Evolutionary conservation across 1,284 basidiomycete species (phyloP), one percentile per base, ranked within the genome.

Genomic region (Apiotrichum akiyoshidainum): DNA sequence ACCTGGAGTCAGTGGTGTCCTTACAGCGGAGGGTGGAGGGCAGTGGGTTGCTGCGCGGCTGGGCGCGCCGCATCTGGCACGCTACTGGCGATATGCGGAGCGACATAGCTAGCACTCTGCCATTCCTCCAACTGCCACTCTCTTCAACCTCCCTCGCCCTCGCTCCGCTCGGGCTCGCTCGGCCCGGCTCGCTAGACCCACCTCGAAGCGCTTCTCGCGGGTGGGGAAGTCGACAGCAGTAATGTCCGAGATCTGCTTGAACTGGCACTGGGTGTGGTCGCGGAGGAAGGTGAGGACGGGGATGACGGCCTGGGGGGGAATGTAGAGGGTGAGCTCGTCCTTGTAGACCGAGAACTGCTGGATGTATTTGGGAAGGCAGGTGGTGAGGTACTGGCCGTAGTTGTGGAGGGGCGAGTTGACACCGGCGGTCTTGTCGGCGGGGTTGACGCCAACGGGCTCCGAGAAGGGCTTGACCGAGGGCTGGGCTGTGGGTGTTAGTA

Each of bases 301-400:
- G 54, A 94, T 76, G 68, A 99, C 81, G 57, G 85, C 90, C 22
- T 86, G 83, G 7, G 96, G 96, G 0, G 87, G 83, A 73, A 89
- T 83, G 66, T 76, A 76, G 64, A 99, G 84, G 14, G 90, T 89
- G 61, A 99, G 83, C 78, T 99, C 96, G 78, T 99, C 95, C 82
- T 94, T 94, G 80, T 93, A 87, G 50, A 97, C 90, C n/a, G 90
- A 92, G 83, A 94, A 96, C 79, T 97, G 93, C 79, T 97, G 93
- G 73, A 97, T 85, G 81, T 87, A 94, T 81, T 94, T 96, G 58
- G 92, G 92, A 26, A 97, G 85, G 71, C 88, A 91, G 73, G 93
- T 89, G 54, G 84, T 86, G 68, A 96, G 81, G 79, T 95, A 95
- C 62, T 92, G 89, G 68, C 91, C 92, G 72, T 91, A 96, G 49